Evolutionary conservation across 2,329 filamentous ascomycete genomes (phyloP), one percentile per base, ranked within the genome.

Genomic region (Aureobasidium vineae): DNA sequence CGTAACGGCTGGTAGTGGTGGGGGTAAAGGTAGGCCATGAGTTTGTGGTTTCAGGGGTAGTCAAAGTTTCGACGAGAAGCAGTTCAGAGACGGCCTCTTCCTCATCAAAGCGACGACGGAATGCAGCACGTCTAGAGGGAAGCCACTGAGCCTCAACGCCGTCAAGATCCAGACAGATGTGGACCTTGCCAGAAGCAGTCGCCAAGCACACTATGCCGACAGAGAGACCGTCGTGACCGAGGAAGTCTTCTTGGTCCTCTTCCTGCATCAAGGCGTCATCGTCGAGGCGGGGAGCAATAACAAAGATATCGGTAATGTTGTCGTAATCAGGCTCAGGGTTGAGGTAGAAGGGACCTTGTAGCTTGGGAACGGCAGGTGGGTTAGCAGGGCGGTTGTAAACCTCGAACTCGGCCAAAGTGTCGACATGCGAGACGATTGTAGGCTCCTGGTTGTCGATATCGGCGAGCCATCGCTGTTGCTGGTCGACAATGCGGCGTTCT

Each of bases 81-180:
- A 77, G 66, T 28, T 72, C 70, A 33, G 73, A 65, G 19, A 66
- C 31, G 33, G 63, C 71, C 11, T 69, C 67, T 11, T 71, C 71
- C 10, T 73, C 71, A 1, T 75, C 72, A 8, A 60, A 52, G 5
- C 21, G 43, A 21, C 45, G 52, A 31, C 50, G 61, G 33, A 60
- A 61, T 11, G 50, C 56, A 40, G 36, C 40, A 26, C 53, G 54
- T 52, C 75, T 74, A 19, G 76, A 73, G 23, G 86, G 86, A 8
- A 88, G 79, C 86, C 86, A 89, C 71, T 86, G 83, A 8, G 84
- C 86, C 70, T 87, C 81, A 2, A 89, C 81, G 0, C 85, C 86
- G 60, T 87, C 83, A 38, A 88, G 73, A 70, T 88, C 85, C 33
- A 89, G 78, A 68, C 83, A 87, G 38, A 88, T 74, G 69, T 87